Percentiles rank a stretch among this genome's conserved stretches.
phyloP scores from a whole-genome alignment of 352 stramenopile genomes.

The Saprolegnia diclina region DNA sequence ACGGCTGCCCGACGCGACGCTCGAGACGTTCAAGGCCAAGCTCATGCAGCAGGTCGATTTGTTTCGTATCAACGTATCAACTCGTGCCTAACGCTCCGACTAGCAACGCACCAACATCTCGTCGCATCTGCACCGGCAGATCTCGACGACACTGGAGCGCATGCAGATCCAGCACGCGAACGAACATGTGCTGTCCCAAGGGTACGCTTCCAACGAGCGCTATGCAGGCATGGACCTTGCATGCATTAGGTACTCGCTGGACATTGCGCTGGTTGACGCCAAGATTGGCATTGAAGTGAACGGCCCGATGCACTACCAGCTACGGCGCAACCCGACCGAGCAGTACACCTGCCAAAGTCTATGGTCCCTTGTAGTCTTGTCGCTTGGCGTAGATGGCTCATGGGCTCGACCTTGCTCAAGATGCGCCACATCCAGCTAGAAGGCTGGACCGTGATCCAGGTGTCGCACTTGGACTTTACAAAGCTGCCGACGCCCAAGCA shows the following conservation, averaged over 20 bases:
- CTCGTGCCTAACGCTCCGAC: neutral
- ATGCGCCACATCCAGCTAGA: constrained; percentile 16
- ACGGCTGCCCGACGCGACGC: neutral
- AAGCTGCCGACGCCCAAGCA: constrained; percentile 15
- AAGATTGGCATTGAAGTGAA: constrained; percentile 27
- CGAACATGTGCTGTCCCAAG: constrained; percentile 18
- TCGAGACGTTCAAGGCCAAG: constrained; percentile 7
- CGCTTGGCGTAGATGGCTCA: neutral
- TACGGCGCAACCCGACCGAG: constrained; percentile 20
- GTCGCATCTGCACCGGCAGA: constrained; percentile 8
- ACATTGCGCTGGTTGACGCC: constrained; percentile 25
- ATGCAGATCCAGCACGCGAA: constrained; percentile 18
- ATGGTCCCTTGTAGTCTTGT: neutral
- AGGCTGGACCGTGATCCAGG: constrained; percentile 23
- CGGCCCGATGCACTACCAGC: constrained; percentile 22
- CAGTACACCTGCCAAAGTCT: neutral
- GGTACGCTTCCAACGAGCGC: too few relatives aligned
- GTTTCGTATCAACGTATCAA: neutral
- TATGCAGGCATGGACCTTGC: too few relatives aligned
- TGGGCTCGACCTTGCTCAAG: constrained; percentile 21
- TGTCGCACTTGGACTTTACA: constrained; percentile 17
- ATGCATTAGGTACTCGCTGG: constrained; percentile 27
- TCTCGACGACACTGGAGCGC: constrained; percentile 2
- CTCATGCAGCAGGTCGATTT: constrained; percentile 6
- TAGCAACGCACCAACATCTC: constrained; percentile 22